phyloP scores from a whole-genome alignment of 371 early-diverging fungal species.

The Haplosporangium sp. region DNA sequence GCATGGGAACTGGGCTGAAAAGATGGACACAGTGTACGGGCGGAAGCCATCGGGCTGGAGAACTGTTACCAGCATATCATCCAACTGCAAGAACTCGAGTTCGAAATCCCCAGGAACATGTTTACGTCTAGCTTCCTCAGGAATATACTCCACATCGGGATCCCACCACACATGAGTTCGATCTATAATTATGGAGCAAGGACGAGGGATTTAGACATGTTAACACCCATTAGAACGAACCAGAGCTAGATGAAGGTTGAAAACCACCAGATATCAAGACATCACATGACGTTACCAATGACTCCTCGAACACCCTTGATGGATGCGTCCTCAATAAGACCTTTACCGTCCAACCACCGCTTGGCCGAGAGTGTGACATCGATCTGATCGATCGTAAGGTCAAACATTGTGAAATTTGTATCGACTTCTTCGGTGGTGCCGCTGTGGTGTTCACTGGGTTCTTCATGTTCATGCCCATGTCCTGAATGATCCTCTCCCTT shows the following conservation, averaged over 20 bases:
- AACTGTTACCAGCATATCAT: constrained; percentile 82
- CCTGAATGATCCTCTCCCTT: constrained; percentile 50
- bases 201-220: not conserved
- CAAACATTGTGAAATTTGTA: constrained; percentile 88
- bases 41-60: constrained; percentile 86
- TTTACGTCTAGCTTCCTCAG: constrained; percentile 68
- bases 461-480: constrained; percentile 50
- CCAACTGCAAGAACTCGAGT: constrained; percentile 73
- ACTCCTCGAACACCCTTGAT: constrained; percentile 92
- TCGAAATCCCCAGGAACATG: constrained; percentile 89
- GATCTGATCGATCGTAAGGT: constrained; percentile 82
- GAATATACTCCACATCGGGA: constrained; percentile 70
- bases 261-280: not conserved
- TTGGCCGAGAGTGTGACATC: constrained; percentile 90
- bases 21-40: constrained; percentile 90
- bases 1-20: constrained; percentile 82
- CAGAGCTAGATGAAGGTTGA: not conserved
- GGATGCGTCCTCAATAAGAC: constrained; percentile 84
- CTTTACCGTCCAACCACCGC: constrained; percentile 94
- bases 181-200: constrained; percentile 58
- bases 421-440: constrained; percentile 59
- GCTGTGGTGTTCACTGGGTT: not conserved
- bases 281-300: constrained; percentile 56
- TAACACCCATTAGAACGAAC: not conserved
- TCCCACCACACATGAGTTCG: constrained; percentile 89